A percentile compares a stretch with the other conserved stretches of the same genome.
phyloP scores from a whole-genome alignment of 176 grass and related monocot genomes.

The Triticum turgidum region DNA sequence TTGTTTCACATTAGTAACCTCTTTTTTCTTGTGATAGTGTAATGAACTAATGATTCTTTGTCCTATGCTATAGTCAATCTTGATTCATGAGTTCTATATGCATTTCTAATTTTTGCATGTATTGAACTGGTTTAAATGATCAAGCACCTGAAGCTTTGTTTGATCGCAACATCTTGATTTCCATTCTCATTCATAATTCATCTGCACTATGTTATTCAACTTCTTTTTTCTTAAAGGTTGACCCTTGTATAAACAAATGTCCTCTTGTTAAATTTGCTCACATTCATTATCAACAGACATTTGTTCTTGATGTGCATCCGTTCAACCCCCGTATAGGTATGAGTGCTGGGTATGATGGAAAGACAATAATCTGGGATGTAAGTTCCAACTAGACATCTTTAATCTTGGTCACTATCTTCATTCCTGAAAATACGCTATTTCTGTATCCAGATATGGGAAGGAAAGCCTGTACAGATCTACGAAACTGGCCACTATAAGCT shows the following conservation, averaged over 20 bases:
- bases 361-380: slow-evolving; percentile 99
- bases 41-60: not conserved
- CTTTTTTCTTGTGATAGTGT: not conserved
- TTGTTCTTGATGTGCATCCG: slow-evolving; percentile 99
- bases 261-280: not conserved
- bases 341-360: slow-evolving; percentile 99
- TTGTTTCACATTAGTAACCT: not conserved
- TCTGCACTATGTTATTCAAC: not conserved
- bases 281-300: slow-evolving; percentile 67
- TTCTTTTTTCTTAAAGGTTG: slow-evolving; percentile 4
- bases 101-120: not conserved
- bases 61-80: not conserved
- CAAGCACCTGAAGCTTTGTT: not conserved
- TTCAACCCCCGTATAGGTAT: slow-evolving; percentile 99
- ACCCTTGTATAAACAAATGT: not conserved
- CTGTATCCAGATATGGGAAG: slow-evolving; percentile 91
- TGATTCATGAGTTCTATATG: slow-evolving; percentile 1
- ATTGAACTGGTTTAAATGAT: not conserved
- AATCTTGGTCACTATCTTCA: slow-evolving; percentile 26
- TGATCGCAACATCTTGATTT: not conserved
- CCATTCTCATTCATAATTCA: slow-evolving; percentile 10
- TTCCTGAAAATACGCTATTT: slow-evolving; percentile 21
- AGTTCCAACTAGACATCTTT: slow-evolving; percentile 40
- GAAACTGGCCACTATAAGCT: slow-evolving; percentile 89
- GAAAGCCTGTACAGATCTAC: slow-evolving; percentile 88